Evolutionary conservation across 441 rosid genomes (phyloP).

Genomic region (Adansonia grandidieri): DNA sequence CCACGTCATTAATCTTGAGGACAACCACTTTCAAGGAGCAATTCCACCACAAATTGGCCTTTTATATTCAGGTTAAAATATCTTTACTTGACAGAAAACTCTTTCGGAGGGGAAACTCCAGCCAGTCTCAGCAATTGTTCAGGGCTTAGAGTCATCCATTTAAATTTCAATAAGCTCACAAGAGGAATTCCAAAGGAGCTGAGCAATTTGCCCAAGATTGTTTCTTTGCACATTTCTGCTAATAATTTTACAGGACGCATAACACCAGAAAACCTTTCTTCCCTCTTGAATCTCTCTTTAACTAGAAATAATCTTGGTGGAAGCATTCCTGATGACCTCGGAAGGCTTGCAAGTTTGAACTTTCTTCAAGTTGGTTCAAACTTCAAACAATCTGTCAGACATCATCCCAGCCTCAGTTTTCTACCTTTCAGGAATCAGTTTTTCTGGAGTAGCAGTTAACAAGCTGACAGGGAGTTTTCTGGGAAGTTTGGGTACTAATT

Average conservation of each 20-base stretch:
- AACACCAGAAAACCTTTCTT: conserved; percentile 20
- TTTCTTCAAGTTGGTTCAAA: neutral
- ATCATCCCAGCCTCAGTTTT: conserved; percentile 14
- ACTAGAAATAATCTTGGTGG: neutral
- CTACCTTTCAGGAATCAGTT: conserved; percentile 4
- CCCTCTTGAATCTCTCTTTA: neutral
- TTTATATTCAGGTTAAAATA: conserved; percentile 4
- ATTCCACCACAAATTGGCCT: conserved; percentile 15
- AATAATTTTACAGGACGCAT: conserved; percentile 25
- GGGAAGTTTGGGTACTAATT: neutral
- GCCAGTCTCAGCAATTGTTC: neutral
- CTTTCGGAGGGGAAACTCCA: conserved; percentile 18
- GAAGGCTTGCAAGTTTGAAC: neutral
- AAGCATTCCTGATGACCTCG: conserved; percentile 19
- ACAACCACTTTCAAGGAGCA: conserved; percentile 13
- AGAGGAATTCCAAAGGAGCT: conserved; percentile 22
- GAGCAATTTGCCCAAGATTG: conserved; percentile 21
- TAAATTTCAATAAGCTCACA: conserved; percentile 5
- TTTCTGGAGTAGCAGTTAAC: neutral
- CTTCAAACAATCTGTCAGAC: conserved; percentile 5
- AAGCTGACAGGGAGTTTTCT: conserved; percentile 8
- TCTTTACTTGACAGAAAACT: neutral
- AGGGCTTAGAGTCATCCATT: neutral
- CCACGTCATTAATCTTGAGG: neutral
- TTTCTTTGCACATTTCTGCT: neutral